Percentiles rank a stretch among this genome's conserved stretches.
Conservation (phyloP, 1,284 basidiomycete genomes). For the Rhodotorula sp. region DNA sequence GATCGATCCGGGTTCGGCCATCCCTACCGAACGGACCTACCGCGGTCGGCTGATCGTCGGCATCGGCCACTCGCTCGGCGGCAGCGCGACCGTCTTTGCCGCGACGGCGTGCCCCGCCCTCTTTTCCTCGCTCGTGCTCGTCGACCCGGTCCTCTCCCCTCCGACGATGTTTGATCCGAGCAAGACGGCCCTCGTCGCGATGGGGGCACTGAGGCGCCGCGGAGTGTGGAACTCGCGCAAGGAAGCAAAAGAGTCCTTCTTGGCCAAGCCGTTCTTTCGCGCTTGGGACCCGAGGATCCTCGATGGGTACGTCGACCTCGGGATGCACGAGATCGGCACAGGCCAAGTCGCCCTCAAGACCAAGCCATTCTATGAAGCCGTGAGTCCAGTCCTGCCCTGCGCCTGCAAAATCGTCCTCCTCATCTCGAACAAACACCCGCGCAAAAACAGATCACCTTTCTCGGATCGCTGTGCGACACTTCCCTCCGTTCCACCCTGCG, state of each 20-base stretch:
- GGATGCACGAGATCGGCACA: constrained; percentile 8
- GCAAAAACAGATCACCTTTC: constrained; percentile 38
- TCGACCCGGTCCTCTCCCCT: constrained; percentile 71
- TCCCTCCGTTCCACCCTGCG: constrained; percentile 34
- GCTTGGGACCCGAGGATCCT: constrained; percentile 71
- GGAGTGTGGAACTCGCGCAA: constrained; percentile 53
- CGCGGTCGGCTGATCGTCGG: constrained; percentile 55
- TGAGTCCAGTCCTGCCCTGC: constrained; percentile 1
- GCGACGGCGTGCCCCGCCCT: constrained; percentile 60
- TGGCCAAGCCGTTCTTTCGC: constrained; percentile 64
- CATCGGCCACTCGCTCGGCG: constrained; percentile 80
- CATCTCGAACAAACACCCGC: not conserved
- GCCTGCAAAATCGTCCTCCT: too few relatives aligned
- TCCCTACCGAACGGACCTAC: constrained; percentile 46
- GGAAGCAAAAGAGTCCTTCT: constrained; percentile 60
- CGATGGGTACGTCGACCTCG: constrained; percentile 58
- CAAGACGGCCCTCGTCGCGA: constrained; percentile 38
- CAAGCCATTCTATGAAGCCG: constrained; percentile 32
- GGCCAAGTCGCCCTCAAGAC: constrained; percentile 26
- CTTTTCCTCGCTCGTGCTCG: constrained; percentile 68
- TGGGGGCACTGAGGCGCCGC: constrained; percentile 40
- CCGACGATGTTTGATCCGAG: not conserved
- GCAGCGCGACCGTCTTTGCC: constrained; percentile 52
- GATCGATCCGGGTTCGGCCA: constrained; percentile 2
- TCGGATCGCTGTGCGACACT: constrained; percentile 33